Evolutionary conservation across 1,284 basidiomycete genomes (phyloP).

Genomic region (Boletus sp.): DNA sequence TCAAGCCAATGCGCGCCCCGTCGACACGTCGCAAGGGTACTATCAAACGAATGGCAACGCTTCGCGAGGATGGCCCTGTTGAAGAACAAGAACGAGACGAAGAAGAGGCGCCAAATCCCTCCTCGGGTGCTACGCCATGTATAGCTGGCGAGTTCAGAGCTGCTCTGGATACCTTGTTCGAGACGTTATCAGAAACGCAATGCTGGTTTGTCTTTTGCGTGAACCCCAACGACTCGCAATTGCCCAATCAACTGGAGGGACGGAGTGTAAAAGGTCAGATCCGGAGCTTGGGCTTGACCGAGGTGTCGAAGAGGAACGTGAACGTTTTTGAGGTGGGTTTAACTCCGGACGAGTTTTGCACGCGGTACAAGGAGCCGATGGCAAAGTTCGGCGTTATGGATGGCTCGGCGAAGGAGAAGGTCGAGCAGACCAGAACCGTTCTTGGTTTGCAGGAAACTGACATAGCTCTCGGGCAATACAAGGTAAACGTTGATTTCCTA

Average conservation of each 20-base stretch:
- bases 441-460: constrained; percentile 70
- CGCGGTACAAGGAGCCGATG: constrained; percentile 70
- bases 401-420: constrained; percentile 49
- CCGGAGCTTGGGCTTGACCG: constrained; percentile 73
- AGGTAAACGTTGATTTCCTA: constrained; percentile 45
- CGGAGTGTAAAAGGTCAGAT: constrained; percentile 91
- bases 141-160: constrained; percentile 85
- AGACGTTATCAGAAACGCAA: constrained; percentile 88
- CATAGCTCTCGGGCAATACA: constrained; percentile 75
- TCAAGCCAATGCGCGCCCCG: constrained; percentile 90
- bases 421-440: constrained; percentile 59
- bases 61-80: constrained; percentile 49
- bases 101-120: constrained; percentile 38
- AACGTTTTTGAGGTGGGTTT: constrained; percentile 81
- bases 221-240: constrained; percentile 91
- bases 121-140: constrained; percentile 51
- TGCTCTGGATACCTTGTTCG: constrained; percentile 82
- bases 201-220: constrained; percentile 91
- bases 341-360: constrained; percentile 84
- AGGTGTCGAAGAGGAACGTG: constrained; percentile 68
- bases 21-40: constrained; percentile 80
- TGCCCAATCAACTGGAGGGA: constrained; percentile 92
- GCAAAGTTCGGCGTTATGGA: constrained; percentile 43
- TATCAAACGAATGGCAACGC: constrained; percentile 56
- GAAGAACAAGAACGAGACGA: constrained; percentile 55